Percentiles rank a stretch among this genome's conserved stretches.
Evolutionary conservation across 1,284 basidiomycete genomes (phyloP).

Genomic region (Ustilago cynodontis): DNA sequence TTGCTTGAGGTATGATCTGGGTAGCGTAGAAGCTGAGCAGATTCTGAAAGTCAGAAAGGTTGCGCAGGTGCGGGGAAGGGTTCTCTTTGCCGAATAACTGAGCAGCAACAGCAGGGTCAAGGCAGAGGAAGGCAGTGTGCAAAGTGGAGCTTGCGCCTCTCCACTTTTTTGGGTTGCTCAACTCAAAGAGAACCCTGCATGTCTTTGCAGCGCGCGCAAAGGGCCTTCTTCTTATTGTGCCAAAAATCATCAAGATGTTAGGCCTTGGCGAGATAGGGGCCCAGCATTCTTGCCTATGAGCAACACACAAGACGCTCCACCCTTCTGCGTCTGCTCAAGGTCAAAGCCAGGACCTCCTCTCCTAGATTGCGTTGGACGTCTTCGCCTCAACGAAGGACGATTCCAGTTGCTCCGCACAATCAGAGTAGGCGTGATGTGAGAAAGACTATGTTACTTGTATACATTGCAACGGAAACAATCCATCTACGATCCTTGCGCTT

Average conservation of each 20-base stretch:
- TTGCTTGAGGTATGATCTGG: not conserved
- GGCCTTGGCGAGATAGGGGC: not conserved
- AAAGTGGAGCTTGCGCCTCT: constrained; percentile 15
- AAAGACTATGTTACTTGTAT: not conserved
- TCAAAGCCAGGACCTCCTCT: not conserved
- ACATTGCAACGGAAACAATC: not conserved
- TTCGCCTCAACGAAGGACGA: not conserved
- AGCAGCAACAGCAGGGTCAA: constrained; percentile 2
- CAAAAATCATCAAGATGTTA: constrained; percentile 5
- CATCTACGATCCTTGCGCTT: not conserved
- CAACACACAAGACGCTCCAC: not conserved
- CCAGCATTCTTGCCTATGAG: not conserved
- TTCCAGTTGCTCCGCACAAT: not conserved
- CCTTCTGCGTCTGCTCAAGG: not conserved
- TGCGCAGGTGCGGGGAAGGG: constrained; percentile 1
- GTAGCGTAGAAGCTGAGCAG: not conserved
- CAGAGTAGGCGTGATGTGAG: not conserved
- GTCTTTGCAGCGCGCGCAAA: constrained; percentile 29
- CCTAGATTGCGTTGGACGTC: not conserved
- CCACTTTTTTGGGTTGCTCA: constrained; percentile 1
- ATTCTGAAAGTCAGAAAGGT: not conserved
- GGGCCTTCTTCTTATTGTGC: constrained; percentile 1
- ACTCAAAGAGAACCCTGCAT: constrained; percentile 37
- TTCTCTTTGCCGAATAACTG: not conserved
- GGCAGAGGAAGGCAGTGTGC: constrained; percentile 18